These are phyloP conservation scores for Cucurbita ficifolia DNA, from an alignment of 306 rosid genomes.

Conservation along the genomic window DNA sequence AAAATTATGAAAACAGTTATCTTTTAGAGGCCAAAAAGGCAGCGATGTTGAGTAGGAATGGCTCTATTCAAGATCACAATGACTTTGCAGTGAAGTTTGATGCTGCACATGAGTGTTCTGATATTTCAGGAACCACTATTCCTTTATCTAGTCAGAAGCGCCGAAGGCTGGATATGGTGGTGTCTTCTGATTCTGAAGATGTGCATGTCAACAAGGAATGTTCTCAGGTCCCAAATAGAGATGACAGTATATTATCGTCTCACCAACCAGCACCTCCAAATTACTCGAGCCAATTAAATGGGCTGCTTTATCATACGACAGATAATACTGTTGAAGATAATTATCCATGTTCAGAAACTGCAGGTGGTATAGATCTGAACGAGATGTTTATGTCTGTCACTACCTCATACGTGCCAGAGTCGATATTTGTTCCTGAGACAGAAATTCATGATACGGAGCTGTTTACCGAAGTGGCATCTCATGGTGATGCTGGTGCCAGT, in stretches of 20 bases:
- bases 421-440: constrained; percentile 47
- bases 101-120: constrained; percentile 25
- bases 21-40: constrained; percentile 36
- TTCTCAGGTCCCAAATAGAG: constrained; percentile 12
- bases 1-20: constrained; percentile 12
- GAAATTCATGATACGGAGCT: constrained; percentile 25
- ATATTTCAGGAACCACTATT: constrained; percentile 29
- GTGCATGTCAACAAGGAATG: constrained; percentile 17
- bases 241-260: constrained; percentile 15
- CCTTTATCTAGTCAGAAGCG: constrained; percentile 16
- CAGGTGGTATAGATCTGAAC: constrained; percentile 16
- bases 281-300: constrained; percentile 10
- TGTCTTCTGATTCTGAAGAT: constrained; percentile 60
- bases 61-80: constrained; percentile 28
- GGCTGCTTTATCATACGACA: constrained; percentile 9
- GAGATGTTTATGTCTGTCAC: constrained; percentile 26
- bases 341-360: constrained; percentile 21
- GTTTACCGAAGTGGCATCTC: constrained; percentile 24
- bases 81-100: constrained; percentile 31
- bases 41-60: constrained; percentile 44
- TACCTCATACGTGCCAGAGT: constrained; percentile 48
- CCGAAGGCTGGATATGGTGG: constrained; percentile 28
- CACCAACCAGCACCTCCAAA: constrained; percentile 15
- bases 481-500: constrained; percentile 18
- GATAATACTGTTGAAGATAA: not conserved